Conservation (phyloP, 352 stramenopile species). For the Phytophthora cactorum region DNA sequence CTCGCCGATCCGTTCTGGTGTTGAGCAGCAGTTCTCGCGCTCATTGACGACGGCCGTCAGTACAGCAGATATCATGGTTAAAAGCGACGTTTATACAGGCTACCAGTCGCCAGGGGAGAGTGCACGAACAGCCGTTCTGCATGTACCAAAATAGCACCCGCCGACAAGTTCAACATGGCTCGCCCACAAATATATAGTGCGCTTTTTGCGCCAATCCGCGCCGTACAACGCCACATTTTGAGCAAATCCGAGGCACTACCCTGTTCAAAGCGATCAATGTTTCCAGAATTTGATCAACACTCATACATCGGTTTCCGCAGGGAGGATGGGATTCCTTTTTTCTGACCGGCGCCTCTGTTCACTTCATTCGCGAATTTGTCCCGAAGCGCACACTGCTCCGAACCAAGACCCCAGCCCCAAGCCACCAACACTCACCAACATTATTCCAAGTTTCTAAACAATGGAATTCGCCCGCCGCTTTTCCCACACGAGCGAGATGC, state of each 20-base stretch:
- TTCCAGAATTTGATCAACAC: conserved; percentile 25
- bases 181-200: background rate
- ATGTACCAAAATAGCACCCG: conserved; percentile 18
- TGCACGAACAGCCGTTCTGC: conserved; percentile 3
- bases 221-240: background rate
- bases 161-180: conserved; percentile 26
- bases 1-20: conserved; percentile 15
- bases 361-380: conserved; percentile 49
- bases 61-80: background rate
- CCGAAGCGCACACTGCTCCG: conserved; percentile 21
- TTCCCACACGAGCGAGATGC: conserved; percentile 42
- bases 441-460: conserved; percentile 3
- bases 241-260: conserved; percentile 10
- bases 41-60: conserved; percentile 1
- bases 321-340: conserved; percentile 27
- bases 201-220: conserved; percentile 30
- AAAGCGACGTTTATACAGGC: background rate
- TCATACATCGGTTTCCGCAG: conserved; percentile 18
- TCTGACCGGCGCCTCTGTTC: conserved; percentile 17
- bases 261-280: background rate
- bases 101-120: background rate
- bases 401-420: conserved; percentile 14
- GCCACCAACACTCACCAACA: conserved; percentile 9
- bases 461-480: conserved; percentile 55
- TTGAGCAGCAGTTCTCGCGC: background rate